Evolutionary conservation across 805 yeast species (phyloP).

Genomic region (Saccharomyces cerevisiae): DNA sequence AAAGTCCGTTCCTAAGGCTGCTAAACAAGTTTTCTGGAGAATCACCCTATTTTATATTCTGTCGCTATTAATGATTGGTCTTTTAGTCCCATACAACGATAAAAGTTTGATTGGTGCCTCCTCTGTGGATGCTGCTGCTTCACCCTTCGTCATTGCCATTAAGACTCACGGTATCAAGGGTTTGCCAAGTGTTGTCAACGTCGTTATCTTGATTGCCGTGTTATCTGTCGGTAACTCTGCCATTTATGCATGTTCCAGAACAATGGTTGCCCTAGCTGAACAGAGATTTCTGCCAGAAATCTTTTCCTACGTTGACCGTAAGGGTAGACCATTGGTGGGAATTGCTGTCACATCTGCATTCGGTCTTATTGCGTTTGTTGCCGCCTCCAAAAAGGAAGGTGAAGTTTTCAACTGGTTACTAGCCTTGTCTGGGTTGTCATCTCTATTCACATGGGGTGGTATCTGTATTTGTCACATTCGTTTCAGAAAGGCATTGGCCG

Average conservation of each 20-base stretch:
- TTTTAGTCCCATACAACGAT: constrained; percentile 40
- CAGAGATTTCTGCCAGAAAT: constrained; percentile 55
- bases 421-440: constrained; percentile 55
- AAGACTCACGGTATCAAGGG: constrained; percentile 55
- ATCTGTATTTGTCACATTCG: constrained; percentile 53
- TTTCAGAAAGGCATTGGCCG: constrained; percentile 54
- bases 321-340: constrained; percentile 60
- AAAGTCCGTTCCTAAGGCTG: constrained; percentile 42
- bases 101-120: constrained; percentile 39
- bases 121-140: constrained; percentile 54
- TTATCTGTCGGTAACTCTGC: constrained; percentile 66
- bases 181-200: constrained; percentile 58
- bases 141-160: constrained; percentile 74
- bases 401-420: constrained; percentile 57
- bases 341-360: constrained; percentile 42
- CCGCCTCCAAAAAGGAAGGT: constrained; percentile 44
- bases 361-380: constrained; percentile 53
- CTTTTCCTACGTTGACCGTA: constrained; percentile 53
- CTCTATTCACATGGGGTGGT: constrained; percentile 56
- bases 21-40: constrained; percentile 52
- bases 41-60: constrained; percentile 40
- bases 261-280: constrained; percentile 53
- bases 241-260: constrained; percentile 63
- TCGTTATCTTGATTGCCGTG: constrained; percentile 57
- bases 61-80: constrained; percentile 38